These are phyloP conservation scores for Skeletonema menzelii DNA, from an alignment of 108 stramenopile species.

Conservation along the genomic window DNA sequence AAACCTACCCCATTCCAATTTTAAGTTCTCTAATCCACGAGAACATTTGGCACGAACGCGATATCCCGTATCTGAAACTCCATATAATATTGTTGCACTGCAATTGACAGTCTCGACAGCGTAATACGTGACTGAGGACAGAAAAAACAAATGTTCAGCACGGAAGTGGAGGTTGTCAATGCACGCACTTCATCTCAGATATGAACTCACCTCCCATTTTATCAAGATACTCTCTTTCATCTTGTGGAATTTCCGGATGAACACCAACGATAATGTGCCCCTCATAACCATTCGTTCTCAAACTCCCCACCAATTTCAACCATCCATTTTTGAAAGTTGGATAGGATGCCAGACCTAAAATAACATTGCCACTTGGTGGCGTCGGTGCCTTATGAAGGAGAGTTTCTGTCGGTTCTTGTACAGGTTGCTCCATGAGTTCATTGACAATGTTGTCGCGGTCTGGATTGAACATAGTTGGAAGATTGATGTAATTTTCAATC, in stretches of 20 bases:
- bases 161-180: neutral
- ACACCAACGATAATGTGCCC: constrained; percentile 77
- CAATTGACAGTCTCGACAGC: constrained; percentile 43
- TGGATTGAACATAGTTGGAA: constrained; percentile 4
- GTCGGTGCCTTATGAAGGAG: constrained; percentile 27
- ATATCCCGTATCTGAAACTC: constrained; percentile 9
- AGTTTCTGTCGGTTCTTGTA: constrained; percentile 29
- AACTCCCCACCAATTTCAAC: constrained; percentile 63
- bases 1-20: constrained; percentile 74
- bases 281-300: constrained; percentile 64
- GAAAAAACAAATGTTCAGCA: neutral
- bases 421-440: constrained; percentile 8
- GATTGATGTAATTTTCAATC: constrained; percentile 34
- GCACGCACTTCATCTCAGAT: neutral
- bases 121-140: constrained; percentile 35
- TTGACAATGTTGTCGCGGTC: neutral
- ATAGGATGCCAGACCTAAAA: constrained; percentile 49
- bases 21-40: constrained; percentile 46
- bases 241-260: constrained; percentile 35
- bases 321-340: constrained; percentile 30
- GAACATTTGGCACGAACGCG: constrained; percentile 39
- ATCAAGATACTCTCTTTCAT: constrained; percentile 39
- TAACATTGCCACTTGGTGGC: constrained; percentile 35
- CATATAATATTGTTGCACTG: constrained; percentile 19
- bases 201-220: constrained; percentile 19